Conservation (phyloP, 371 early-diverging fungal species). For the Rhizopus sp. region DNA sequence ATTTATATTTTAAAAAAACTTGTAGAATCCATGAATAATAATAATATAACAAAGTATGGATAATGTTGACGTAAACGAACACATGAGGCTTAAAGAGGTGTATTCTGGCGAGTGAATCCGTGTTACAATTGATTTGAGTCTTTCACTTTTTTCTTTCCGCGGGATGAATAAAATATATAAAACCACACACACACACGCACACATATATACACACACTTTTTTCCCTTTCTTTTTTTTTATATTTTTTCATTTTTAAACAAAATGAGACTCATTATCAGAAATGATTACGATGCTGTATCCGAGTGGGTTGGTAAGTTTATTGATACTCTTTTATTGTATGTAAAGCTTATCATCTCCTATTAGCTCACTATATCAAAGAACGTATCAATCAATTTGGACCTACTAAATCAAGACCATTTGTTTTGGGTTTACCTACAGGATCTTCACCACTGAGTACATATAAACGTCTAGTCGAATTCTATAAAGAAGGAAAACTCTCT, state of each 20-base stretch:
- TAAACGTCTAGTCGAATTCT: constrained; percentile 61
- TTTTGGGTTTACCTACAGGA: constrained; percentile 85
- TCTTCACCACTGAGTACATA: constrained; percentile 84
- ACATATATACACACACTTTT: not conserved
- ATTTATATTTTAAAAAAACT: too few relatives aligned
- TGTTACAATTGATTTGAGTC: too few relatives aligned
- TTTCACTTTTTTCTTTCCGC: constrained; percentile 4
- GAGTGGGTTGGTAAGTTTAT: constrained; percentile 59
- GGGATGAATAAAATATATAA: constrained; percentile 7
- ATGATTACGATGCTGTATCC: constrained; percentile 68
- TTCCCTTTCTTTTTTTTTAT: constrained; percentile 8
- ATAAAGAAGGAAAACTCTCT: constrained; percentile 58
- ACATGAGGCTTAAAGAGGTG: too few relatives aligned
- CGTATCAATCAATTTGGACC: constrained; percentile 82
- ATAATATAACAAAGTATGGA: too few relatives aligned
- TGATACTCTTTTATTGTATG: not conserved
- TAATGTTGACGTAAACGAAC: too few relatives aligned
- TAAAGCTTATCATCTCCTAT: not conserved
- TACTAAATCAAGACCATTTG: constrained; percentile 76
- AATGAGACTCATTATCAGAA: constrained; percentile 74
- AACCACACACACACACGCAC: not conserved
- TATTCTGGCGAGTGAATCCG: too few relatives aligned
- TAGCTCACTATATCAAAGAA: constrained; percentile 80
- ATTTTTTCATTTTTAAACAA: constrained; percentile 10
- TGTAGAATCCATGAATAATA: too few relatives aligned